These are phyloP conservation scores for Corrigiola litoralis DNA, from an alignment of 179 eudicot species.

Conservation along the genomic window DNA sequence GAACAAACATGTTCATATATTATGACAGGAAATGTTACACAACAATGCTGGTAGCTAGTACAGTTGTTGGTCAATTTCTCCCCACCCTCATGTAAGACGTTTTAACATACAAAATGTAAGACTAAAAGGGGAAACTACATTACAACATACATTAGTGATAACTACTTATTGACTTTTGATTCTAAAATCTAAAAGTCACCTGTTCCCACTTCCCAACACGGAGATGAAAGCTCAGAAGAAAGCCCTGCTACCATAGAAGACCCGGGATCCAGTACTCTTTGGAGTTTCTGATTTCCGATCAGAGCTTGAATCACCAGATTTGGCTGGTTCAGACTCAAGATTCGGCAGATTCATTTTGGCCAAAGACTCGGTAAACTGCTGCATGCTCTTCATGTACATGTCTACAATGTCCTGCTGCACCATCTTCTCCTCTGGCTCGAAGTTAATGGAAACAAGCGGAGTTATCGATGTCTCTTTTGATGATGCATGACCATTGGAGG, in stretches of 20 bases:
- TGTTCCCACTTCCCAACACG: conserved; percentile 21
- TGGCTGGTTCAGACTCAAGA: conserved; percentile 45
- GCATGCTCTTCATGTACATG: conserved; percentile 99
- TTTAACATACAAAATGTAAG: conserved; percentile 25
- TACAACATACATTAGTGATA: conserved; percentile 31
- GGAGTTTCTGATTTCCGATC: conserved; percentile 56
- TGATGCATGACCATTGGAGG: conserved; percentile 25
- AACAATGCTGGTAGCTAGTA: conserved; percentile 29
- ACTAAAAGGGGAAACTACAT: conserved; percentile 31
- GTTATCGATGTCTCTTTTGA: conserved; percentile 28
- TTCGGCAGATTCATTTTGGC: conserved; percentile 99
- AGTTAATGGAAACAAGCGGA: conserved; percentile 49
- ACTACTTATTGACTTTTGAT: conserved; percentile 34
- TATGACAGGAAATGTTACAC: conserved; percentile 22
- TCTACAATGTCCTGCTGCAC: conserved; percentile 92
- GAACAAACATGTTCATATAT: conserved; percentile 24
- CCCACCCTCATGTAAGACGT: conserved; percentile 18
- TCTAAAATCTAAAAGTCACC: conserved; percentile 46
- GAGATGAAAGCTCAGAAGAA: conserved; percentile 61
- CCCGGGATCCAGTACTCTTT: conserved; percentile 65
- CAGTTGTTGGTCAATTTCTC: conserved; percentile 23
- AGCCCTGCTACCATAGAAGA: conserved; percentile 94
- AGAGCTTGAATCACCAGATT: conserved; percentile 61
- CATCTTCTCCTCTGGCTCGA: conserved; percentile 68
- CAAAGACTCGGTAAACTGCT: conserved; percentile 85